Percentiles rank a stretch among this genome's conserved stretches.
Conservation (phyloP, 305 asterid genomes). For the Solanum hybrid region DNA sequence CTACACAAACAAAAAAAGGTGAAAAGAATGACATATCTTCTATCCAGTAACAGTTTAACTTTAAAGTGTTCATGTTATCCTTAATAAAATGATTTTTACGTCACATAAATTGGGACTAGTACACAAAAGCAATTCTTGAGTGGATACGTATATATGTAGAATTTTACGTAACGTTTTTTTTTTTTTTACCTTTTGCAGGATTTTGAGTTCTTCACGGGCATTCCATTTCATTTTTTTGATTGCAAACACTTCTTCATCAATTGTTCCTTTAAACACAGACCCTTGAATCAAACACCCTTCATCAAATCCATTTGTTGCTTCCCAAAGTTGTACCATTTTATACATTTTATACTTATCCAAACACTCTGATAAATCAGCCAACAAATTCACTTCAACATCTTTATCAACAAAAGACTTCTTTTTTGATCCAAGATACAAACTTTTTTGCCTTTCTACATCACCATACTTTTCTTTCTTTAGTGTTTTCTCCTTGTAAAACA, state of each 20-base stretch:
- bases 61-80: neutral
- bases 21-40: neutral
- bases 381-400: constrained; percentile 45
- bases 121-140: neutral
- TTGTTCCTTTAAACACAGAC: constrained; percentile 66
- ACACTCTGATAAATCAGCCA: constrained; percentile 86
- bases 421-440: constrained; percentile 8
- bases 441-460: constrained; percentile 12
- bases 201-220: constrained; percentile 93
- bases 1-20: constrained; percentile 11
- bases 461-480: constrained; percentile 21
- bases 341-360: constrained; percentile 82
- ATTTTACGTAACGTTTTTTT: neutral
- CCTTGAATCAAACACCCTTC: constrained; percentile 57
- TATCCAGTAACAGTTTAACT: neutral
- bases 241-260: constrained; percentile 62
- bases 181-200: constrained; percentile 69
- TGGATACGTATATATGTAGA: neutral
- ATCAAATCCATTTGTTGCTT: constrained; percentile 66
- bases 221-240: constrained; percentile 97
- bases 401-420: constrained; percentile 6
- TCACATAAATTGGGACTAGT: neutral
- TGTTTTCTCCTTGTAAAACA: constrained; percentile 26
- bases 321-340: constrained; percentile 53
- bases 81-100: neutral